These are phyloP conservation scores for Penicillium capsulatum DNA, from an alignment of 2,329 filamentous ascomycete genomes.

Conservation along the genomic window DNA sequence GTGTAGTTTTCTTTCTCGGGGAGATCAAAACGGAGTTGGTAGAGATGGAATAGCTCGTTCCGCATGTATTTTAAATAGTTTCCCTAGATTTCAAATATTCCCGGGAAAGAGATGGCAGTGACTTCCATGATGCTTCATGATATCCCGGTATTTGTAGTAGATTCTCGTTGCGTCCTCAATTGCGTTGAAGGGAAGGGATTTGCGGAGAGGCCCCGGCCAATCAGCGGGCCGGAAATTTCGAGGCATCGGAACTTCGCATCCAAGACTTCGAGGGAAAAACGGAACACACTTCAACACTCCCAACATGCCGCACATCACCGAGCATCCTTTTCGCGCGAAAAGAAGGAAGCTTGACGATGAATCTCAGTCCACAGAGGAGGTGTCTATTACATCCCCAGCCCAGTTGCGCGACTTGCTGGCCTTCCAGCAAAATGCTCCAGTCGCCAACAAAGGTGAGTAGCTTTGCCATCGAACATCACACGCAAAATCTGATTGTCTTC, in stretches of 20 bases:
- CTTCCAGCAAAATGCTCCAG: slow-evolving; percentile 63
- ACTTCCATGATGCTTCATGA: background rate
- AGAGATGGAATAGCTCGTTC: background rate
- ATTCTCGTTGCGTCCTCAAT: too few relatives aligned
- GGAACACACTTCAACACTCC: slow-evolving; percentile 12
- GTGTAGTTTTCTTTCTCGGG: background rate
- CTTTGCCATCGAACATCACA: slow-evolving; percentile 15
- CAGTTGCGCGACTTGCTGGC: slow-evolving; percentile 65
- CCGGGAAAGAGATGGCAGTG: background rate
- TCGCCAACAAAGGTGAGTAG: slow-evolving; percentile 62
- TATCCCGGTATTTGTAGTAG: background rate
- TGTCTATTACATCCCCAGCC: slow-evolving; percentile 47
- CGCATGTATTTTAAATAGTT: background rate
- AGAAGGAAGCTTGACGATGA: slow-evolving; percentile 38
- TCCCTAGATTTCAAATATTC: background rate
- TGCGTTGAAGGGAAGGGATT: too few relatives aligned
- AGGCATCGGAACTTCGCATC: slow-evolving; percentile 21
- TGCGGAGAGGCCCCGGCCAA: slow-evolving; percentile 1
- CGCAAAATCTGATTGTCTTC: slow-evolving; percentile 1
- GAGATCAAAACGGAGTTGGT: background rate
- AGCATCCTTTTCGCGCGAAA: slow-evolving; percentile 34
- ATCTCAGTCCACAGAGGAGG: slow-evolving; percentile 12
- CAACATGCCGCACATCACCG: slow-evolving; percentile 32
- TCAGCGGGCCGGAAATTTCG: slow-evolving; percentile 13
- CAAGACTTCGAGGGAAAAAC: slow-evolving; percentile 15